phyloP scores from a whole-genome alignment of 768 basidiomycete species.

The Mycena crocata region DNA sequence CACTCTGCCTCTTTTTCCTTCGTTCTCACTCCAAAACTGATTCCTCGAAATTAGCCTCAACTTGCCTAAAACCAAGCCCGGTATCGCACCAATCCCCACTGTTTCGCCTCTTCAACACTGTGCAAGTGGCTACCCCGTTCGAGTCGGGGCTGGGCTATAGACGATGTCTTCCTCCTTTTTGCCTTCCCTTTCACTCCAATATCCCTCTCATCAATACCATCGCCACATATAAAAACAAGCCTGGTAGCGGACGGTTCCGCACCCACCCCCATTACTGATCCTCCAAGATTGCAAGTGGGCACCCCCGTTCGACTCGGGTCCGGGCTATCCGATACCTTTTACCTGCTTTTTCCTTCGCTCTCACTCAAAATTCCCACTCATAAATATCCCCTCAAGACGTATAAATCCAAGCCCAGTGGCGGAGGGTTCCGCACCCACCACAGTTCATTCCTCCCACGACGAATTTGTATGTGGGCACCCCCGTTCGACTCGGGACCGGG shows the following conservation, averaged over 20 bases:
- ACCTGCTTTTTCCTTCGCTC: not conserved
- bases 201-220: no score
- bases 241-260: conserved; percentile 2
- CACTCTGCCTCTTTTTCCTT: not conserved
- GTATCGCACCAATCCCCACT: no score
- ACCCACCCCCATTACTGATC: not conserved
- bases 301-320: not conserved
- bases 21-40: not conserved
- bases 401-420: not conserved
- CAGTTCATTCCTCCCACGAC: not conserved
- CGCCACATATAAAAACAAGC: no score
- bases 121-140: no score
- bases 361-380: not conserved
- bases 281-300: not conserved
- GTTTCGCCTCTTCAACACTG: no score
- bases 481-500: not conserved
- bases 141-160: no score
- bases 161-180: no score
- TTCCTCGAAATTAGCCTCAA: no score
- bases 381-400: not conserved
- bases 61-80: no score
- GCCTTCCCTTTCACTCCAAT: no score
- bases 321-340: not conserved
- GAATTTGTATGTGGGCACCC: not conserved
- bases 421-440: conserved; percentile 1